A percentile compares a stretch with the other conserved stretches of the same genome.
phyloP scores from a whole-genome alignment of 2,329 filamentous ascomycete species.

The Pezicula radicicola region DNA sequence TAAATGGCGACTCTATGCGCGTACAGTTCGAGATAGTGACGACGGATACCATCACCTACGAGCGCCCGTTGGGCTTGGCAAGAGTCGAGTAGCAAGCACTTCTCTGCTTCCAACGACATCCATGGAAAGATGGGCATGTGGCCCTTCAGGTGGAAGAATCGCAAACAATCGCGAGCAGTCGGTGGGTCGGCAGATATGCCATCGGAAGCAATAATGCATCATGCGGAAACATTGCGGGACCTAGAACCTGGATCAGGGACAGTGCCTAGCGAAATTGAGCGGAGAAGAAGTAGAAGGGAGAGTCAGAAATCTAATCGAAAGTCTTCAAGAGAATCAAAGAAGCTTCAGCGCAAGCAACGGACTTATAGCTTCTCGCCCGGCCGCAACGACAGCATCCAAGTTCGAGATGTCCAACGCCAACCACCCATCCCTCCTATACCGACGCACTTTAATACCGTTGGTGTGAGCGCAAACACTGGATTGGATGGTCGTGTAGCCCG shows the following conservation, averaged over 20 bases:
- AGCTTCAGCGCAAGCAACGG: slow-evolving; percentile 36
- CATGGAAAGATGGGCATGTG: slow-evolving; percentile 67
- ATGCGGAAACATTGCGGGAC: slow-evolving; percentile 22
- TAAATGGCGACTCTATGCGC: not conserved
- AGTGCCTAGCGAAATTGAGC: slow-evolving; percentile 24
- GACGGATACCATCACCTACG: not conserved
- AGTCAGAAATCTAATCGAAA: slow-evolving; percentile 20
- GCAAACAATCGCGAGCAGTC: slow-evolving; percentile 49
- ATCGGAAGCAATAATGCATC: slow-evolving; percentile 40
- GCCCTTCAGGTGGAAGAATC: slow-evolving; percentile 76
- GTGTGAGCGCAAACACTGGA: slow-evolving; percentile 18
- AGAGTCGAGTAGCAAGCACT: not conserved
- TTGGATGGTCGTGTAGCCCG: slow-evolving; percentile 3
- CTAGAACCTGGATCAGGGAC: slow-evolving; percentile 28
- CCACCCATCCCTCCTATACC: slow-evolving; percentile 26
- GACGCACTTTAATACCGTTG: slow-evolving; percentile 17
- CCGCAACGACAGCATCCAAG: slow-evolving; percentile 50
- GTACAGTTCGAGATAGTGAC: not conserved
- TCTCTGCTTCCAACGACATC: slow-evolving; percentile 10
- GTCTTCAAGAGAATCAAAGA: slow-evolving; percentile 30
- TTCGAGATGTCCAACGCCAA: slow-evolving; percentile 26
- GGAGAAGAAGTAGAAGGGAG: slow-evolving; percentile 31
- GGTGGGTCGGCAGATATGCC: slow-evolving; percentile 45
- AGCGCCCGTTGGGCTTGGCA: not conserved
- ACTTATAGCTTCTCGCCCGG: slow-evolving; percentile 63